These are phyloP conservation scores for Syncephalis fuscata DNA, from an alignment of 371 early-diverging fungal genomes.

Conservation along the genomic window DNA sequence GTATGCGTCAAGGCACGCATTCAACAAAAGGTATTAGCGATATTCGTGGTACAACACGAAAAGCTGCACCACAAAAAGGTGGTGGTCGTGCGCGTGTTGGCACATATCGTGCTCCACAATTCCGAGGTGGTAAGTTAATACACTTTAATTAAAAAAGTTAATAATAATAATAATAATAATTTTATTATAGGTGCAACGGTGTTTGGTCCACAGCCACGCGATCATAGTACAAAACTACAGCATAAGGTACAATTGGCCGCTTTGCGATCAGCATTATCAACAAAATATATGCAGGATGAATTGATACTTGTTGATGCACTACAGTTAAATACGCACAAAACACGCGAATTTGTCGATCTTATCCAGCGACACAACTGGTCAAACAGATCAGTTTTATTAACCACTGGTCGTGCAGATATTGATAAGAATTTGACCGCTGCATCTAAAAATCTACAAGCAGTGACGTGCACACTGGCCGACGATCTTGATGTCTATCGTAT, in stretches of 20 bases:
- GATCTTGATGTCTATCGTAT: constrained; percentile 49
- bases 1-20: constrained; percentile 71
- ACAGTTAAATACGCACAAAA: constrained; percentile 28
- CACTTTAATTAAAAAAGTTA: no score
- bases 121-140: constrained; percentile 68
- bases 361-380: constrained; percentile 31
- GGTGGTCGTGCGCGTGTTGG: constrained; percentile 84
- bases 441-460: constrained; percentile 41
- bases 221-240: constrained; percentile 65
- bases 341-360: constrained; percentile 27
- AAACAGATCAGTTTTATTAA: constrained; percentile 27
- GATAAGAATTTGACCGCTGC: constrained; percentile 41
- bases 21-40: constrained; percentile 65
- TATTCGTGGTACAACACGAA: constrained; percentile 69
- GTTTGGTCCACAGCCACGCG: constrained; percentile 78
- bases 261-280: constrained; percentile 66
- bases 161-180: no score
- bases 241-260: constrained; percentile 72
- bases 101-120: constrained; percentile 71
- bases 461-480: constrained; percentile 40
- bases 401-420: constrained; percentile 8
- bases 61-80: constrained; percentile 80
- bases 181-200: constrained; percentile 76
- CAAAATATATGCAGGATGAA: constrained; percentile 83
- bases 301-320: constrained; percentile 67